Base-by-base conservation (phyloP, 108 stramenopile species). In the Discostella stelligeroides region DNA sequence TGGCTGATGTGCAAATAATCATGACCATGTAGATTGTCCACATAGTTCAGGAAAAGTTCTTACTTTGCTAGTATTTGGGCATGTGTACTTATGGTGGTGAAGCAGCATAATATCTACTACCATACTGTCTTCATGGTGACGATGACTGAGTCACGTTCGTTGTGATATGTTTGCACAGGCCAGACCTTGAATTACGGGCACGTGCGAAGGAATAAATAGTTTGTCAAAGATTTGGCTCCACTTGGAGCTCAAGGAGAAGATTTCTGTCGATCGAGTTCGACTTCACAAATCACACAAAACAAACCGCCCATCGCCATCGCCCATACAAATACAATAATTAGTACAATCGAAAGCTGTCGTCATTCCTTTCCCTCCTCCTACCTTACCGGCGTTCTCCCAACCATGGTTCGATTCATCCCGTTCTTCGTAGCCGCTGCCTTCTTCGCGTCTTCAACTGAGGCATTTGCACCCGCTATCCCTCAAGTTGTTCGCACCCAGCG, bases 361-460 rank as follows among this genome's bases (percentile, higher is more conserved):
- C n/a, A n/a, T n/a, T n/a, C n/a, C n/a, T n/a, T n/a, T n/a, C n/a
- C n/a, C n/a, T n/a, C n/a, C n/a, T n/a, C n/a, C n/a, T n/a, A n/a
- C n/a, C n/a, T n/a, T n/a, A n/a, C n/a, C n/a, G n/a, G n/a, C n/a
- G n/a, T n/a, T n/a, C n/a, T 34, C 25, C 53, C 25, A 18, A 58
- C 39, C 49, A 72, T 70, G 70, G 63, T 71, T 30, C 63, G 64
- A 18, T 72, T 79, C 60, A 30, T 67, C 59, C 13, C 77, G 17
- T 21, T 48, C 53, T 58, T 72, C 4, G 27, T 60, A 21, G 70
- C 66, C 25, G 41, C 70, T 24, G 66, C 70, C 46, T 60, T 39
- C 58, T 20, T 72, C 49, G 34, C 70, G 21, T 29, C 63, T 39
- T 9, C 60, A 20, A 28, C 62, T 15, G 42, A 60, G 24, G 70